Conservation (phyloP, 129 eudicot species). For the Oenanthe sinensis region DNA sequence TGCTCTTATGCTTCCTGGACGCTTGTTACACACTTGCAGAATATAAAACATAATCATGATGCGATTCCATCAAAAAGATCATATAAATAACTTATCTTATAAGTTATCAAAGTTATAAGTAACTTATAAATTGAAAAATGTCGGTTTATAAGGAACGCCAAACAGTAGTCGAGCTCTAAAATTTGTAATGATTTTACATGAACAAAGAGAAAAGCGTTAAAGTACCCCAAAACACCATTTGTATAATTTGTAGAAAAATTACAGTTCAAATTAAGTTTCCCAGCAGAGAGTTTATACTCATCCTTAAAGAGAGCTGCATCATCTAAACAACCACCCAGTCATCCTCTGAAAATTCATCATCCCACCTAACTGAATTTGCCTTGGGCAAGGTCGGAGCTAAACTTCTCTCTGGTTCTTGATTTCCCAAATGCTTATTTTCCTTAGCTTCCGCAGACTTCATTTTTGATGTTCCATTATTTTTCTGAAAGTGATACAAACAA, state of each 20-base stretch:
- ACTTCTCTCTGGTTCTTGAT: neutral
- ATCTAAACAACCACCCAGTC: conserved; percentile 1
- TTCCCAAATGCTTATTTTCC: neutral
- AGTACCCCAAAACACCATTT: neutral
- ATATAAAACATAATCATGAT: too few relatives aligned
- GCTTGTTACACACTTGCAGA: too few relatives aligned
- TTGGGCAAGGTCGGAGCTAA: neutral
- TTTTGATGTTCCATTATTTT: neutral
- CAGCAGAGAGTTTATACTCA: neutral
- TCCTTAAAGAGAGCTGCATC: neutral
- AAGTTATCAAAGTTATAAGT: too few relatives aligned
- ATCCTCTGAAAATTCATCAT: neutral
- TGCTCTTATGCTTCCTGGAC: too few relatives aligned
- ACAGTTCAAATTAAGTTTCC: neutral
- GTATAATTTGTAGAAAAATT: neutral
- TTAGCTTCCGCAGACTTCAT: neutral
- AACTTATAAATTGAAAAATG: too few relatives aligned
- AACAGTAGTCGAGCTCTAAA: too few relatives aligned
- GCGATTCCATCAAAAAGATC: too few relatives aligned
- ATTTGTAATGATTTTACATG: too few relatives aligned
- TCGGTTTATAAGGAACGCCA: too few relatives aligned
- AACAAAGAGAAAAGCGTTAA: too few relatives aligned
- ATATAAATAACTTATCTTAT: too few relatives aligned
- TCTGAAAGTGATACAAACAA: neutral
- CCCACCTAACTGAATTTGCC: neutral